phyloP scores from a whole-genome alignment of 2,329 filamentous ascomycete genomes.

The Claviceps sp. region DNA sequence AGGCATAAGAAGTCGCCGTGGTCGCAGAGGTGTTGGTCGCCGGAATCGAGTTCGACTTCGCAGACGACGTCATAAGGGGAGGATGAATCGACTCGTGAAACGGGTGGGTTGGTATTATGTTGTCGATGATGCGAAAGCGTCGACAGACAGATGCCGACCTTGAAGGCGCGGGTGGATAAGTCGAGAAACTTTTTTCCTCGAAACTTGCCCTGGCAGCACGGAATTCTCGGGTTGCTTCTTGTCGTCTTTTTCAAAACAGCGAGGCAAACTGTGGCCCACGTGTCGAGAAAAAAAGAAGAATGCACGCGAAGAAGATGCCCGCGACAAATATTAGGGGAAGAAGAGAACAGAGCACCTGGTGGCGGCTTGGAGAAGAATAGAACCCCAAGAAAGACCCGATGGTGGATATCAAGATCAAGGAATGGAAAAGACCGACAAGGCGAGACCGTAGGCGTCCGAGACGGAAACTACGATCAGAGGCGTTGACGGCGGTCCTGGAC shows the following conservation, averaged over 20 bases:
- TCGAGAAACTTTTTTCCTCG: neutral
- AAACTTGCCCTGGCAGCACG: conserved; percentile 6
- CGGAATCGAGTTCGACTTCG: conserved; percentile 39
- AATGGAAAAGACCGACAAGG: conserved; percentile 16
- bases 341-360: conserved; percentile 6
- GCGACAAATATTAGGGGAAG: conserved; percentile 3
- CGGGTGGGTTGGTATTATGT: neutral
- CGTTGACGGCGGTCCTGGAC: conserved; percentile 14
- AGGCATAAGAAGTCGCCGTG: conserved; percentile 52
- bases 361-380: conserved; percentile 12
- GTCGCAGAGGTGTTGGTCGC: conserved; percentile 45
- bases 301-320: conserved; percentile 4
- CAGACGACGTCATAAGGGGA: conserved; percentile 47
- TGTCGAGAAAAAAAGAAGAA: conserved; percentile 4
- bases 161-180: conserved; percentile 5
- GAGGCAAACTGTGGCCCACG: neutral
- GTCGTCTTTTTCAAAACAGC: neutral
- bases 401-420: conserved; percentile 11
- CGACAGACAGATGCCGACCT: neutral
- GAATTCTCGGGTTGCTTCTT: neutral
- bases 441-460: conserved; percentile 16
- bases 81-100: conserved; percentile 1
- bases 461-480: conserved; percentile 19
- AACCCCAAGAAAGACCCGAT: neutral
- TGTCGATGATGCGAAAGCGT: conserved; percentile 1